Percentiles rank a stretch among this genome's conserved stretches.
Evolutionary conservation across 1,284 basidiomycete species (phyloP).

Genomic region (Cutaneotrichosporon sp.): DNA sequence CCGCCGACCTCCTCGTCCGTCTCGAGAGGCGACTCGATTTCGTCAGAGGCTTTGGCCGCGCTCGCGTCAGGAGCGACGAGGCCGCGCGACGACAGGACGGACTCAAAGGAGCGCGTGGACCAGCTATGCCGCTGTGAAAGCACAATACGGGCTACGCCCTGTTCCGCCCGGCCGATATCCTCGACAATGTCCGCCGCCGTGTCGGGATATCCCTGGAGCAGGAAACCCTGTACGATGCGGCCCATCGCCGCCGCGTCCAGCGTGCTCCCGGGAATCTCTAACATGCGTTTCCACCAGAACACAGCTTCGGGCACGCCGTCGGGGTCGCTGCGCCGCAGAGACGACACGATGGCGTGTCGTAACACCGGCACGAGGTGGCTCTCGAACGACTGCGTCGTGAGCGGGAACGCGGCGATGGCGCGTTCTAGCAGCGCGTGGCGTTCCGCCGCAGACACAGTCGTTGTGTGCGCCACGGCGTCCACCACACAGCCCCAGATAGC

Average conservation of each 20-base stretch:
- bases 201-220: no score
- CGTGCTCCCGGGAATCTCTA: no score
- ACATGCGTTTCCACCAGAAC: not conserved
- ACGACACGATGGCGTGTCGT: not conserved
- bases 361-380: not conserved
- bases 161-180: no score
- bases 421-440: not conserved
- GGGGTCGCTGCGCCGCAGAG: not conserved
- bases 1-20: not conserved
- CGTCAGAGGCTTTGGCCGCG: not conserved
- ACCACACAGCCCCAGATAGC: not conserved
- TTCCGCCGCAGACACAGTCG: not conserved
- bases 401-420: slow-evolving; percentile 1
- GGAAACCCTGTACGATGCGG: no score
- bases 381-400: not conserved
- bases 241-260: no score
- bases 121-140: not conserved
- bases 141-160: not conserved
- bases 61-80: not conserved
- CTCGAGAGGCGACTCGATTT: not conserved
- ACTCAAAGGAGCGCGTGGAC: not conserved
- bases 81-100: not conserved
- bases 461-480: not conserved
- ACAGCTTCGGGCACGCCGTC: slow-evolving; percentile 5
- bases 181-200: no score